These are phyloP conservation scores for Penicillium alfredii DNA, from an alignment of 495 filamentous ascomycete genomes.

Conservation along the genomic window DNA sequence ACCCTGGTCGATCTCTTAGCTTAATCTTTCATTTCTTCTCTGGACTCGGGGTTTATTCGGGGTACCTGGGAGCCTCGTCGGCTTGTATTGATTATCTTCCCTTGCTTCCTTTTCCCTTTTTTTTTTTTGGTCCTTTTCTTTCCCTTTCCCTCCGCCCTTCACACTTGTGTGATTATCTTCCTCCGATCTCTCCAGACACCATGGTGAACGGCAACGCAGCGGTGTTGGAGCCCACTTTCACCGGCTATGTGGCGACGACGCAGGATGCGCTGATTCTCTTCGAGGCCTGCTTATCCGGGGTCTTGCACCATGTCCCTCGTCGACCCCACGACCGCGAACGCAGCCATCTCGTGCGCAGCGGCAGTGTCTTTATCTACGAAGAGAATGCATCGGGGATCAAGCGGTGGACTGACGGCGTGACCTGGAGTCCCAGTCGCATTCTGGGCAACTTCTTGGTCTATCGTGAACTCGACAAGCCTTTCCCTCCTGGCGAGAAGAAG, in stretches of 20 bases:
- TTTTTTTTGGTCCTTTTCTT: conserved; percentile 6
- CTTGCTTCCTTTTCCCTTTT: conserved; percentile 18
- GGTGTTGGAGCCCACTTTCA: conserved; percentile 53
- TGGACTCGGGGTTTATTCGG: too few relatives aligned
- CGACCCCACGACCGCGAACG: conserved; percentile 84
- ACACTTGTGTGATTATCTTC: neutral
- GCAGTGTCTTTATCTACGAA: conserved; percentile 85
- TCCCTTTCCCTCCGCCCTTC: conserved; percentile 10
- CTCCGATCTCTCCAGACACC: conserved; percentile 14
- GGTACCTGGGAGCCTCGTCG: too few relatives aligned
- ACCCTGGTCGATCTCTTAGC: conserved; percentile 28
- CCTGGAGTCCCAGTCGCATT: conserved; percentile 88
- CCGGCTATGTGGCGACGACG: conserved; percentile 63
- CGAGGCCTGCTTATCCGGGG: conserved; percentile 64
- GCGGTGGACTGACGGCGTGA: conserved; percentile 86
- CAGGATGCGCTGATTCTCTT: conserved; percentile 72
- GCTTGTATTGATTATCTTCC: too few relatives aligned
- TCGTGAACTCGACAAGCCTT: conserved; percentile 74
- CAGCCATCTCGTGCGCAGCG: conserved; percentile 65
- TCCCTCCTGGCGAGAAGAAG: conserved; percentile 86
- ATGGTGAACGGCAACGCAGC: conserved; percentile 44
- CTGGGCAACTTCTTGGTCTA: conserved; percentile 86
- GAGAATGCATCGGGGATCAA: conserved; percentile 85
- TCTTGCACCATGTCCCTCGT: conserved; percentile 65
- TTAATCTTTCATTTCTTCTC: conserved; percentile 3